A percentile compares a stretch with the other conserved stretches of the same genome.
Evolutionary conservation across 2,329 filamentous ascomycete genomes (phyloP).

Genomic region (Aureobasidium sp.): DNA sequence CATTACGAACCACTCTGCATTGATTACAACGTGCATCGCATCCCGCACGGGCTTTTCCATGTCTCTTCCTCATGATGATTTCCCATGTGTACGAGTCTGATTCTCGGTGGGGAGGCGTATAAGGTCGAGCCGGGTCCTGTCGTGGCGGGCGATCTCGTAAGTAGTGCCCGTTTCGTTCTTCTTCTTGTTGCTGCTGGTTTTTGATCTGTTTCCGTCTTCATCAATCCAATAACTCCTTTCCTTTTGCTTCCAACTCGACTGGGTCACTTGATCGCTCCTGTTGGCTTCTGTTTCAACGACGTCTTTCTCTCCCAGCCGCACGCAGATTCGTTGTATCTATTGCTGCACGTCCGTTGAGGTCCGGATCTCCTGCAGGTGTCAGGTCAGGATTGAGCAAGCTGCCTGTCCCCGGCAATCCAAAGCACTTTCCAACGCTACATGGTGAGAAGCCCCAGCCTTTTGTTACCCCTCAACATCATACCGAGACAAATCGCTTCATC

Average conservation of each 20-base stretch:
- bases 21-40: slow-evolving; percentile 17
- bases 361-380: slow-evolving; percentile 17
- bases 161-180: slow-evolving; percentile 17
- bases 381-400: slow-evolving; percentile 11
- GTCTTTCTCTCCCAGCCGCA: not conserved
- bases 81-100: slow-evolving; percentile 15
- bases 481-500: not conserved
- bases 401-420: slow-evolving; percentile 6
- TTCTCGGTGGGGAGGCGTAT: slow-evolving; percentile 16
- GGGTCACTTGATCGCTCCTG: not conserved
- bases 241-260: not conserved
- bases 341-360: slow-evolving; percentile 15
- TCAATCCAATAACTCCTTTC: slow-evolving; percentile 5
- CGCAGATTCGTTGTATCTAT: not conserved
- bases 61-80: slow-evolving; percentile 11
- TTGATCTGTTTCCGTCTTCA: not conserved
- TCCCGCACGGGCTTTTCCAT: slow-evolving; percentile 14
- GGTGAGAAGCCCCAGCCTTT: slow-evolving; percentile 14
- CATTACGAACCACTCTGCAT: slow-evolving; percentile 16
- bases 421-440: slow-evolving; percentile 13
- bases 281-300: not conserved
- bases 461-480: slow-evolving; percentile 14
- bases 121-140: slow-evolving; percentile 17
- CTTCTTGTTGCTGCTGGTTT: not conserved
- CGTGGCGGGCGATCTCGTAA: slow-evolving; percentile 16